phyloP scores from a whole-genome alignment of 202 grass and related monocot species.

The Elaeis oleifera region DNA sequence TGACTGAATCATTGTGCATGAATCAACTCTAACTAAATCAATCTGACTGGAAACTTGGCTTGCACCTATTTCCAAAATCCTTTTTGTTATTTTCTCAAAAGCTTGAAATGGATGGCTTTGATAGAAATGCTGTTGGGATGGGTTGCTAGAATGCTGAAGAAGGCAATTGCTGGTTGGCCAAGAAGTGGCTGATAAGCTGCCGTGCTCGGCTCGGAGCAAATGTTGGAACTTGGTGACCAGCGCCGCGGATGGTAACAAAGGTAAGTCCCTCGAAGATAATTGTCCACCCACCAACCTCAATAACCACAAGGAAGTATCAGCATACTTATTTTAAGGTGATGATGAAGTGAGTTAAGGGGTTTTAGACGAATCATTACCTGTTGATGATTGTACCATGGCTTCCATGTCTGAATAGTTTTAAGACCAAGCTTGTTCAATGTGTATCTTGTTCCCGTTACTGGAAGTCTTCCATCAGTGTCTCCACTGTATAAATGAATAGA shows the following conservation, averaged over 20 bases:
- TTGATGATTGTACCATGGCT: slow-evolving; percentile 69
- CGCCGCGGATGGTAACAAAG: slow-evolving; percentile 87
- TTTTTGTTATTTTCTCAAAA: too few species aligned
- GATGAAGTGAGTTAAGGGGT: too few species aligned
- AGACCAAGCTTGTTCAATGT: slow-evolving; percentile 83
- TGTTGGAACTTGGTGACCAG: slow-evolving; percentile 77
- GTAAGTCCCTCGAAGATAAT: slow-evolving; percentile 73
- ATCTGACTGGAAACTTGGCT: too few species aligned
- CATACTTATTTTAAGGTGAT: too few species aligned
- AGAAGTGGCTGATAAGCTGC: slow-evolving; percentile 54
- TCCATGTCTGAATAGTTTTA: slow-evolving; percentile 83
- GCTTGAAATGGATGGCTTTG: too few species aligned
- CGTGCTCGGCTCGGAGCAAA: slow-evolving; percentile 61
- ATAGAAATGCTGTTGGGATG: too few species aligned
- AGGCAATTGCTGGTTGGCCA: slow-evolving; percentile 59
- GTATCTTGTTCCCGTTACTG: slow-evolving; percentile 80
- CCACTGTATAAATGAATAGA: slow-evolving; percentile 32
- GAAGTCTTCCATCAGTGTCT: slow-evolving; percentile 95
- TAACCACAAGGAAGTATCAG: neutral
- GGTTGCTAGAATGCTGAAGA: slow-evolving; percentile 28
- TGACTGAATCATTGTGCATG: too few species aligned
- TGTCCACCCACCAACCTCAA: slow-evolving; percentile 89
- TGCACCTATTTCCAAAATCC: too few species aligned
- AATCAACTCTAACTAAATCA: too few species aligned
- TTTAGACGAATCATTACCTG: slow-evolving; percentile 41